Base-by-base conservation (phyloP, 441 rosid genomes). In the Hypseocharis bilobata region DNA sequence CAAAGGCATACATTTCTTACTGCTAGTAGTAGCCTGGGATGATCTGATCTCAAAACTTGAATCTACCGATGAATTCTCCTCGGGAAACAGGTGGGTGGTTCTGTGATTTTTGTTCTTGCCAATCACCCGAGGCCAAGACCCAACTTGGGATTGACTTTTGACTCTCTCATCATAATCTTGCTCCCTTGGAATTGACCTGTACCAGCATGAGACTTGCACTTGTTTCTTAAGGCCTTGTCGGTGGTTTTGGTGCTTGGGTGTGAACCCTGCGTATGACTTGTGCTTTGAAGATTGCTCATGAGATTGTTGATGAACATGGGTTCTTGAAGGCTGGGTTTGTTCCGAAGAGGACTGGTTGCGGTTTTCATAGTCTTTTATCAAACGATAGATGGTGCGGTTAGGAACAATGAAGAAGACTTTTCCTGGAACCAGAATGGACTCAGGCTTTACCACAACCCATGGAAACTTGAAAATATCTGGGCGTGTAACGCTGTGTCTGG, bases 391-490 rank as follows among this genome's bases (percentile, higher is more conserved):
- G 23, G 80, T 74, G 14, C 0, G 64, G 65, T 81, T 70, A 13
- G 81, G 85, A 49, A 82, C 84, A 56, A 85, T 62, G 69, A 73
- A 73, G 64, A 74, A 81, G 6, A 78, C 82, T 71, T 75, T 72
- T 44, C 84, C 84, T 0, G 62, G 64, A 27, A 59, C 44, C 38
- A 83, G 56, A 8, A 78, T 3, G 0, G 84, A 72, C 42, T 78
- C 76, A 2, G 83, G 78, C 38, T 58, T 80, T 54, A 81, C 80
- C 45, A 84, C 83, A 17, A 76, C 36, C 83, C 83, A 79, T 0
- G 85, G 89, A 58, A 75, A 74, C 75, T 81, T 27, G 20, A 85
- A 85, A 51, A 81, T 69, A 0, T 78, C 82, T 0, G 83, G 83
- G 34, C 81, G 59, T 1, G 84, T 77, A 20, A 85, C 59, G 3